Evolutionary conservation across 192 early-diverging fungal genomes (phyloP).

Genomic region (Gonapodya sp.): DNA sequence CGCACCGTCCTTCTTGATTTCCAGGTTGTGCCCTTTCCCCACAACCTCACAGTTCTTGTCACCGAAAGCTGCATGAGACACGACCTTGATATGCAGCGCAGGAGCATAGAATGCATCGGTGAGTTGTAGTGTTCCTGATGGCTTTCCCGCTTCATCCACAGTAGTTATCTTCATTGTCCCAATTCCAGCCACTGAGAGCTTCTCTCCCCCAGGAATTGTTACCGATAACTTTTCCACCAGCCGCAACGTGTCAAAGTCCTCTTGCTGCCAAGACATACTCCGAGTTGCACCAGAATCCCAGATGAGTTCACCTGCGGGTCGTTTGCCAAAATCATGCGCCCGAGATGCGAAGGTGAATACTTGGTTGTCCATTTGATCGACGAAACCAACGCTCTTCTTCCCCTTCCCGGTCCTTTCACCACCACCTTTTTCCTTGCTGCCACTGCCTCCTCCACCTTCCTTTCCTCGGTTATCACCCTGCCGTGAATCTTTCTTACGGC

Average conservation of each 20-base stretch:
- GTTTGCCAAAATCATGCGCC: not conserved
- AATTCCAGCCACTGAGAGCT: not conserved
- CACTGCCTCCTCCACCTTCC: not conserved
- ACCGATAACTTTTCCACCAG: not conserved
- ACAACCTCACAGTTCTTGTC: not conserved
- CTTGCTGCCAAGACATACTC: not conserved
- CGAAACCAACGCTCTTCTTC: not conserved
- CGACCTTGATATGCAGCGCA: not conserved
- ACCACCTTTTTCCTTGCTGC: not conserved
- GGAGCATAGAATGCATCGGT: not conserved
- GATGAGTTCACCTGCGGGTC: not conserved
- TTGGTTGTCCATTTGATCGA: not conserved
- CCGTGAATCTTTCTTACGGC: not conserved
- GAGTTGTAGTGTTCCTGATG: not conserved
- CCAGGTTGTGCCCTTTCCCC: slow-evolving; percentile 1
- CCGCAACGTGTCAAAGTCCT: not conserved
- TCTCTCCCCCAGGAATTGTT: not conserved
- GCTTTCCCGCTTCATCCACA: not conserved
- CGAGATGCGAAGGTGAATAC: not conserved
- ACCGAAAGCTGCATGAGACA: not conserved
- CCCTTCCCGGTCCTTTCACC: not conserved
- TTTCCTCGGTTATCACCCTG: not conserved
- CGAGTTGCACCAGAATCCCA: not conserved
- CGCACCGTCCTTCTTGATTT: not conserved
- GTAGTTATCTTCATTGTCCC: not conserved